A percentile compares a stretch with the other conserved stretches of the same genome.
phyloP scores from a whole-genome alignment of 2,329 filamentous ascomycete species.

The Aspergillus hiratsukae region DNA sequence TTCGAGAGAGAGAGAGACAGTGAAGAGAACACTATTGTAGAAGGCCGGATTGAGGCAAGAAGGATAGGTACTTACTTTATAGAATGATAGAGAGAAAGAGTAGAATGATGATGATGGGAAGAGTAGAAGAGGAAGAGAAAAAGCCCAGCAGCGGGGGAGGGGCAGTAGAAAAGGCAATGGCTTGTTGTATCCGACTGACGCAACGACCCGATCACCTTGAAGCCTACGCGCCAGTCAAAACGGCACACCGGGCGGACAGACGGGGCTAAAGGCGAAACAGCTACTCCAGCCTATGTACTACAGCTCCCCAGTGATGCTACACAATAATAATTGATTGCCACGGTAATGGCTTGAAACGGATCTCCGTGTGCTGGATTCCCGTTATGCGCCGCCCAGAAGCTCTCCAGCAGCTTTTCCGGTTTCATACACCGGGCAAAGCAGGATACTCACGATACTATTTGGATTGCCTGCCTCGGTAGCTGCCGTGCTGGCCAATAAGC shows the following conservation, averaged over 20 bases:
- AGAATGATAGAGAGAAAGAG: constrained; percentile 2
- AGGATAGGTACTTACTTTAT: constrained; percentile 12
- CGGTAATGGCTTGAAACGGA: constrained; percentile 7
- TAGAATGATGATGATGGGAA: constrained; percentile 7
- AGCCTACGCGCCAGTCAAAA: constrained; percentile 6
- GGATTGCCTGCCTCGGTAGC: constrained; percentile 19
- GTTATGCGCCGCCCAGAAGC: constrained; percentile 28
- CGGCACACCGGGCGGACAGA: constrained; percentile 27
- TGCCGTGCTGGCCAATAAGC: constrained; percentile 28
- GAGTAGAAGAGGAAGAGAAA: constrained; percentile 13
- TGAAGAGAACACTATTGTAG: background rate
- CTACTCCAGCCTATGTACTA: background rate
- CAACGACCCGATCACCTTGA: constrained; percentile 28
- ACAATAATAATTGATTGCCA: background rate
- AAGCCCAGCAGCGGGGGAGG: constrained; percentile 24
- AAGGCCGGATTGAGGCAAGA: background rate
- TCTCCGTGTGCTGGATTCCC: constrained; percentile 17
- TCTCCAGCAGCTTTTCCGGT: constrained; percentile 34
- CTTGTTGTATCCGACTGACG: constrained; percentile 26
- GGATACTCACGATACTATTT: constrained; percentile 37
- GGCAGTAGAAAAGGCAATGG: constrained; percentile 23
- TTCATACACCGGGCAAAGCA: constrained; percentile 43
- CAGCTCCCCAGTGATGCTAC: background rate
- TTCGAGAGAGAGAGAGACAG: constrained; percentile 4
- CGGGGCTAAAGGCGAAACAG: constrained; percentile 19